Conservation (phyloP, 345 rosid species). For the Aurinia saxatilis region DNA sequence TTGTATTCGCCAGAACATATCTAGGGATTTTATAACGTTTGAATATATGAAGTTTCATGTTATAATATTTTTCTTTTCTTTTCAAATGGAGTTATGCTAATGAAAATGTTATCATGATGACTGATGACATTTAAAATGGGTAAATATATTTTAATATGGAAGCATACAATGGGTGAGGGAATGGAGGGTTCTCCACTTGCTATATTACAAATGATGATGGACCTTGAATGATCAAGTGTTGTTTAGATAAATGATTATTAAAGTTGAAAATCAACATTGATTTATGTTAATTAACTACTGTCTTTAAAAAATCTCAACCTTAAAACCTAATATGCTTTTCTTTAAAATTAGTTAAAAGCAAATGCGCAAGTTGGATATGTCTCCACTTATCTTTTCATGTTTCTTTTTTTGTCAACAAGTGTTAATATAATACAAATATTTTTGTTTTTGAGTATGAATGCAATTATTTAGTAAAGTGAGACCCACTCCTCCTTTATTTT, state of each 20-base stretch:
- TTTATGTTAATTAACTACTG: constrained; percentile 9
- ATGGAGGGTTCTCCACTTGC: constrained; percentile 29
- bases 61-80: neutral
- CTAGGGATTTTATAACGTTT: constrained; percentile 16
- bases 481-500: neutral
- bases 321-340: constrained; percentile 28
- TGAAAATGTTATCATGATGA: constrained; percentile 15
- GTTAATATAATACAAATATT: neutral
- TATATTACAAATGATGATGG: constrained; percentile 28
- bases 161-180: neutral
- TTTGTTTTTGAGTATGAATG: constrained; percentile 15
- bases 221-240: constrained; percentile 18
- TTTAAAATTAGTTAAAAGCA: constrained; percentile 13
- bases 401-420: constrained; percentile 21
- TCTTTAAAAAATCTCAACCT: constrained; percentile 14
- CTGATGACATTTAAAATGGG: constrained; percentile 9
- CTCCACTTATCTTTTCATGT: constrained; percentile 28
- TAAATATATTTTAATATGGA: neutral
- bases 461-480: constrained; percentile 8
- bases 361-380: constrained; percentile 32
- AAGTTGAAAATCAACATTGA: constrained; percentile 18
- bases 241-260: constrained; percentile 18
- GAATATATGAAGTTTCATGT: neutral
- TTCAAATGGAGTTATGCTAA: constrained; percentile 4
- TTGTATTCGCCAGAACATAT: constrained; percentile 20